Evolutionary conservation across 1,284 basidiomycete genomes (phyloP).

Genomic region (Vanrija sp.): DNA sequence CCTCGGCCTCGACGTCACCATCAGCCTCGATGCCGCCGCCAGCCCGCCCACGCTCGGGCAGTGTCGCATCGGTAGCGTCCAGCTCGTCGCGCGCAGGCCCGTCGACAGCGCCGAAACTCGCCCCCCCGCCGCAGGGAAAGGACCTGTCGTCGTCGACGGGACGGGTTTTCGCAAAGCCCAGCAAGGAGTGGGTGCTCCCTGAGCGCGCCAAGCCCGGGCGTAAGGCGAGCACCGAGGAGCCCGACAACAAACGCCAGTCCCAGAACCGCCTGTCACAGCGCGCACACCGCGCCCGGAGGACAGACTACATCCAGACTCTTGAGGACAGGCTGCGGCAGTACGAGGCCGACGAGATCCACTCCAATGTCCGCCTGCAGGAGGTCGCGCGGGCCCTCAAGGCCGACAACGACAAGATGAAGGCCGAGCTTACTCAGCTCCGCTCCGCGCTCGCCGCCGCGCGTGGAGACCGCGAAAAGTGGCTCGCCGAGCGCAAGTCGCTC

Average conservation of each 20-base stretch:
- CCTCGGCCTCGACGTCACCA: neutral
- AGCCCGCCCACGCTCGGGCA: neutral
- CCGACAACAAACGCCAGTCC: conserved; percentile 42
- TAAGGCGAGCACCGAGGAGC: conserved; percentile 73
- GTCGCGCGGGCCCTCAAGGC: conserved; percentile 82
- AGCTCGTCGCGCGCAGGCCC: neutral
- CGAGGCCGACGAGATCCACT: conserved; percentile 84
- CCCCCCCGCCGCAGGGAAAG: conserved; percentile 23
- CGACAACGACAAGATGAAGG: conserved; percentile 60
- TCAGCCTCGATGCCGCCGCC: neutral
- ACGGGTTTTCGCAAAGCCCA: conserved; percentile 55
- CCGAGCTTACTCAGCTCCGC: conserved; percentile 57
- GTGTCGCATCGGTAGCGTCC: neutral
- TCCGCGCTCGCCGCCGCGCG: conserved; percentile 61
- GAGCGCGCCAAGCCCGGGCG: conserved; percentile 84
- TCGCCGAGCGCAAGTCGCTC: conserved; percentile 8
- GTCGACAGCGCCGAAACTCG: neutral
- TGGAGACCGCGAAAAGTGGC: conserved; percentile 51
- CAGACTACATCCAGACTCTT: conserved; percentile 82
- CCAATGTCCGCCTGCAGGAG: conserved; percentile 78
- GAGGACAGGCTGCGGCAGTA: conserved; percentile 81
- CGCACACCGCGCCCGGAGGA: conserved; percentile 84
- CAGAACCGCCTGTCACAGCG: conserved; percentile 75
- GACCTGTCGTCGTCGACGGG: conserved; percentile 48
- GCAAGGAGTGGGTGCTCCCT: conserved; percentile 85